Evolutionary conservation across 805 yeast genomes (phyloP), one percentile per base, ranked within the genome.

Genomic region (Danielia oregonensis): DNA sequence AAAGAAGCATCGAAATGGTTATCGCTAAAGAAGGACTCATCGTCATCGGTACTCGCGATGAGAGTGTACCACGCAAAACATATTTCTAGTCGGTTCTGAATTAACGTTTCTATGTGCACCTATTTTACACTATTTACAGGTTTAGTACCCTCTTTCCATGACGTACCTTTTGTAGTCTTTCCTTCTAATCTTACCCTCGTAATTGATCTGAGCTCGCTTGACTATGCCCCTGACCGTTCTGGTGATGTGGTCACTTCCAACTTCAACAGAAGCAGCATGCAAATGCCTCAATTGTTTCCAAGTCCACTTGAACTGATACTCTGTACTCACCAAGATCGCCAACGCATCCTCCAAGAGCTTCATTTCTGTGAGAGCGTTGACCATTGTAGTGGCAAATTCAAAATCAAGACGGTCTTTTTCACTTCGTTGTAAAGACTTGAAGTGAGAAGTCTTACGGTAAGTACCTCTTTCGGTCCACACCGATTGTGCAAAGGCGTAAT

Each of bases 391-490:
- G 2, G 96, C 96, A 68, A 88, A 86, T 38, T 63, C 68, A 54
- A 78, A 78, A 50, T 82, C 91, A 4, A 67, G 55, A 4, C 55
- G 51, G 27, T 71, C 70, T 44, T 72, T 76, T 18, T 46, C 53
- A 0, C 37, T 33, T 7, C 60, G 47, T 1, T 64, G 32, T 12
- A 77, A 50, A 0, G 37, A 24, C 33, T 66, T 72, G 64, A 83
- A 88, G 3, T 45, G 43, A 0, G 30, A 16, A 0, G 84, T 68
- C 39, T 75, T 76, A 33, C 96, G 67, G 59, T 72, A 87, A 15
- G 54, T 41, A 2, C 96, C 96, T 49, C 97, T 74, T 49, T 85
- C 95, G 2, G 61, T 57, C 95, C 96, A 88, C 1, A 85, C 65
- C 17, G 60, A 56, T 36, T 77, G 78, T 4, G 88, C 89, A 51